phyloP scores from a whole-genome alignment of 768 basidiomycete genomes.

The Mycena sanguinolenta region DNA sequence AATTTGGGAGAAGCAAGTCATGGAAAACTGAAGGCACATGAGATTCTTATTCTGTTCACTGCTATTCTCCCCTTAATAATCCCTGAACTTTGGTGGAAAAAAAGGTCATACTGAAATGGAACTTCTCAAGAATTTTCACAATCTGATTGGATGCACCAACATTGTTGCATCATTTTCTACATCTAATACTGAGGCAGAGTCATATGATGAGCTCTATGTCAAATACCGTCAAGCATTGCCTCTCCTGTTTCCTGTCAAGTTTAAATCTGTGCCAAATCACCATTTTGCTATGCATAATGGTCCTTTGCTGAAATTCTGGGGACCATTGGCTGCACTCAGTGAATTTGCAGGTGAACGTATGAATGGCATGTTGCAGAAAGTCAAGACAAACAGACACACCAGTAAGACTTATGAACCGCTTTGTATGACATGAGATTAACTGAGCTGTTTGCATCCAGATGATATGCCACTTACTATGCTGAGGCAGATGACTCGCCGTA shows the following conservation, averaged over 20 bases:
- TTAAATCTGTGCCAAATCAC: constrained; percentile 46
- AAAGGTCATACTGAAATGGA: constrained; percentile 14
- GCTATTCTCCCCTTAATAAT: constrained; percentile 47
- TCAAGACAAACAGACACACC: constrained; percentile 42
- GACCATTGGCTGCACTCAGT: constrained; percentile 44
- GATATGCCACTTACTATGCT: constrained; percentile 34
- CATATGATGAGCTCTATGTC: constrained; percentile 39
- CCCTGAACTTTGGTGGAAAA: constrained; percentile 44
- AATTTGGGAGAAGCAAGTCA: constrained; percentile 49
- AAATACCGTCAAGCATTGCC: constrained; percentile 39
- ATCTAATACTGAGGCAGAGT: constrained; percentile 35
- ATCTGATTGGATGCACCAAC: constrained; percentile 44
- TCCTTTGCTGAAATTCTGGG: constrained; percentile 46
- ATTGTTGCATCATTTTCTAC: constrained; percentile 43
- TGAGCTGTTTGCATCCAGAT: constrained; percentile 2
- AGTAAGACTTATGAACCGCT: too few species aligned
- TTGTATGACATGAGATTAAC: too few species aligned
- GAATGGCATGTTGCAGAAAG: constrained; percentile 45
- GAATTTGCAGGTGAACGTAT: constrained; percentile 48
- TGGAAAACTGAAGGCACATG: constrained; percentile 51
- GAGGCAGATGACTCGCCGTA: constrained; percentile 16
- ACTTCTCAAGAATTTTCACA: constrained; percentile 38
- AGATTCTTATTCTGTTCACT: constrained; percentile 45
- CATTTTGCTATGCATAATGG: constrained; percentile 52
- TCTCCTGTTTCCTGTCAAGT: constrained; percentile 38